phyloP scores from a whole-genome alignment of 2,329 filamentous ascomycete genomes.

The Talaromyces islandicus region DNA sequence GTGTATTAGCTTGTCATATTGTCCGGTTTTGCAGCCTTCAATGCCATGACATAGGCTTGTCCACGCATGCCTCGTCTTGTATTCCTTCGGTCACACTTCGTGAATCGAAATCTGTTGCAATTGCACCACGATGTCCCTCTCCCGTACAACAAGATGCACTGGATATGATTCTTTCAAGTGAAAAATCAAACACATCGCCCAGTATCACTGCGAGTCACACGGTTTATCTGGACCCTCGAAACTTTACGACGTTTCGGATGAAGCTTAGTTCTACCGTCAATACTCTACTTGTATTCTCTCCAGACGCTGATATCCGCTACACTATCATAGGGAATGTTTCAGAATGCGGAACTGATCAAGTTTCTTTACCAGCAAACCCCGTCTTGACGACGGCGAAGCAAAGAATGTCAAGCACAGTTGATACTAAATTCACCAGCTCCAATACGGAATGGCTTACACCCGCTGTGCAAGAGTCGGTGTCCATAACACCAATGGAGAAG shows the following conservation, averaged over 20 bases:
- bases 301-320: slow-evolving; percentile 22
- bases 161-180: slow-evolving; percentile 17
- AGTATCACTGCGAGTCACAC: slow-evolving; percentile 21
- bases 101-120: slow-evolving; percentile 24
- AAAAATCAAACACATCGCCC: slow-evolving; percentile 12
- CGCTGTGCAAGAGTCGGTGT: slow-evolving; percentile 19
- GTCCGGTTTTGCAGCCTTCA: slow-evolving; percentile 22
- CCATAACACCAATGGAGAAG: slow-evolving; percentile 7
- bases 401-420: not conserved
- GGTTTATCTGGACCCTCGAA: slow-evolving; percentile 25
- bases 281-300: slow-evolving; percentile 23
- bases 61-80: slow-evolving; percentile 17
- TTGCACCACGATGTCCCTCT: slow-evolving; percentile 21
- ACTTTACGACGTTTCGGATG: slow-evolving; percentile 29
- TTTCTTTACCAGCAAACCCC: slow-evolving; percentile 1
- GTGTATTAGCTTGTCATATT: slow-evolving; percentile 21
- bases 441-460: slow-evolving; percentile 18
- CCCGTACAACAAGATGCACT: slow-evolving; percentile 21
- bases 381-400: slow-evolving; percentile 1
- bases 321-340: slow-evolving; percentile 15
- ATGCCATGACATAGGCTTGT: slow-evolving; percentile 16
- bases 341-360: slow-evolving; percentile 6
- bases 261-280: slow-evolving; percentile 22
- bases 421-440: not conserved
- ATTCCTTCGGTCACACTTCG: slow-evolving; percentile 25